Evolutionary conservation across 2,329 filamentous ascomycete species (phyloP).

Genomic region (Rutstroemia sp.): DNA sequence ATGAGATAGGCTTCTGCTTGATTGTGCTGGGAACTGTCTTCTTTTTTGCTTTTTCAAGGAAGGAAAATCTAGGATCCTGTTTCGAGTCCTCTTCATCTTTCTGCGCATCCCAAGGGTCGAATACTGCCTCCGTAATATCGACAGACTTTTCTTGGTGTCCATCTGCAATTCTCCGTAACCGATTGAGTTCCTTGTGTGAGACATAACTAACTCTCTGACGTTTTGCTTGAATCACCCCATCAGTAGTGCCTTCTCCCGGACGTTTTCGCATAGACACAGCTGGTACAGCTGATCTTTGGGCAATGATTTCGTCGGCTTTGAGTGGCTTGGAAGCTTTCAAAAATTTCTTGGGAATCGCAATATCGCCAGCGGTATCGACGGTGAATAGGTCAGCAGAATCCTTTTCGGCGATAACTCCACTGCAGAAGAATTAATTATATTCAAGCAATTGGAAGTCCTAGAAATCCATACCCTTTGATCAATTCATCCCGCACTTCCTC

Average conservation of each 20-base stretch:
- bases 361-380: constrained; percentile 68
- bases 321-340: constrained; percentile 68
- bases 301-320: constrained; percentile 87
- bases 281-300: constrained; percentile 72
- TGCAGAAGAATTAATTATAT: constrained; percentile 32
- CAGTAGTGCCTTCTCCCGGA: constrained; percentile 57
- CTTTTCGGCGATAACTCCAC: constrained; percentile 81
- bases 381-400: constrained; percentile 77
- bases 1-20: constrained; percentile 68
- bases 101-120: constrained; percentile 71
- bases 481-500: constrained; percentile 82
- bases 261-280: constrained; percentile 76
- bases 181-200: constrained; percentile 73
- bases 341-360: constrained; percentile 55
- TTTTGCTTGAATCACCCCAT: constrained; percentile 68
- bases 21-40: constrained; percentile 70
- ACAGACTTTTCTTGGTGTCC: constrained; percentile 43
- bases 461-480: constrained; percentile 64
- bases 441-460: neutral
- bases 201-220: constrained; percentile 72
- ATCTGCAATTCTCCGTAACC: constrained; percentile 72
- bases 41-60: constrained; percentile 57
- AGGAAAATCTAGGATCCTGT: constrained; percentile 51
- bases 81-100: constrained; percentile 36
- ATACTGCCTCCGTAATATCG: constrained; percentile 53